phyloP scores from a whole-genome alignment of 2,329 filamentous ascomycete species.

The Ceratocystis cacaofunesta region DNA sequence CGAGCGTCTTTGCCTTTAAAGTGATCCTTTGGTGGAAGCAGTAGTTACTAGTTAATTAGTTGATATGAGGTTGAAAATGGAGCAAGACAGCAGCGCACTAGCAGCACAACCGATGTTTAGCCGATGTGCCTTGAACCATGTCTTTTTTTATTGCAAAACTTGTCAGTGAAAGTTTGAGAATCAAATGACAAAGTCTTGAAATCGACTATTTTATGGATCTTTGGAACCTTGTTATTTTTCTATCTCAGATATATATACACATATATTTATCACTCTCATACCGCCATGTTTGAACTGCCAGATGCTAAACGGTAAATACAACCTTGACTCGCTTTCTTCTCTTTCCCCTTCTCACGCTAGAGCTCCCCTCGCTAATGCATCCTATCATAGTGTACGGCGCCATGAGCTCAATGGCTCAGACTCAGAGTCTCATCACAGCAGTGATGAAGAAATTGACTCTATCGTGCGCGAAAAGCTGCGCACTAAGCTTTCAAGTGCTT shows the following conservation, averaged over 20 bases:
- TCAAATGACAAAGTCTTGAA: neutral
- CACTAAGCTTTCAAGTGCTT: conserved; percentile 17
- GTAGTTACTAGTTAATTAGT: neutral
- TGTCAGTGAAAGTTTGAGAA: neutral
- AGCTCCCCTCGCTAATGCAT: conserved; percentile 5
- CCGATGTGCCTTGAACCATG: neutral
- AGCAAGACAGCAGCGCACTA: neutral
- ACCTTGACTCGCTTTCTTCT: conserved; percentile 13
- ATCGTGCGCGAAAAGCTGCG: conserved; percentile 14
- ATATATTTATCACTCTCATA: neutral
- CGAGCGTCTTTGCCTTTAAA: neutral
- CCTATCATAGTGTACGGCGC: conserved; percentile 34
- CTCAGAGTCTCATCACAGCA: conserved; percentile 19
- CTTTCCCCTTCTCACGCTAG: neutral
- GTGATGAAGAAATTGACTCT: conserved; percentile 14
- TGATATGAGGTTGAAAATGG: neutral
- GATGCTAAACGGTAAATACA: conserved; percentile 35
- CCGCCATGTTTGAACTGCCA: conserved; percentile 36
- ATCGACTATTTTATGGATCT: neutral
- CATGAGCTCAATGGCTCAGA: conserved; percentile 35
- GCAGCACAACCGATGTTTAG: neutral
- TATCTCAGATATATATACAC: neutral
- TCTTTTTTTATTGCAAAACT: neutral
- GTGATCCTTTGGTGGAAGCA: neutral
- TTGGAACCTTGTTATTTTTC: neutral